Percentiles rank a stretch among this genome's conserved stretches.
phyloP scores from a whole-genome alignment of 768 basidiomycete species.

The Coprinellus aureogranulatus region DNA sequence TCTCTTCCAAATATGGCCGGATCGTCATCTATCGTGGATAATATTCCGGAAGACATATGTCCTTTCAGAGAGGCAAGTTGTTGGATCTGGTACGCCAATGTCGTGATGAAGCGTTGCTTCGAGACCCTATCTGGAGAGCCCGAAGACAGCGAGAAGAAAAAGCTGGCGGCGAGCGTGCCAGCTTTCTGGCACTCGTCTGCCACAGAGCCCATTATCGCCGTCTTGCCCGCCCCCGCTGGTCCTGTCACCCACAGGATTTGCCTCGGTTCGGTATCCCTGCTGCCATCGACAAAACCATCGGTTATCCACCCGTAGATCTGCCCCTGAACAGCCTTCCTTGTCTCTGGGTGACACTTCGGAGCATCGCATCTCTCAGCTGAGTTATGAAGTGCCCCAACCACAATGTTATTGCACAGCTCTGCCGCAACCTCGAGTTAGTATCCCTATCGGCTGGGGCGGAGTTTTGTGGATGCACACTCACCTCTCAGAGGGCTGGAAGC shows the following conservation, averaged over 20 bases:
- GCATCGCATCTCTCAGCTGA: too few relatives aligned
- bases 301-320: too few relatives aligned
- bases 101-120: slow-evolving; percentile 23
- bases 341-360: too few relatives aligned
- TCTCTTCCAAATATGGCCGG: slow-evolving; percentile 17
- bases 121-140: slow-evolving; percentile 15
- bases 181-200: slow-evolving; percentile 16
- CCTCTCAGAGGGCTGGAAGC: too few relatives aligned
- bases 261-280: too few relatives aligned
- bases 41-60: background rate
- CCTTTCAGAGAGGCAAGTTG: background rate
- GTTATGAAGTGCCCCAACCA: too few relatives aligned
- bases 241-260: slow-evolving; percentile 20
- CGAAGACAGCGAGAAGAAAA: slow-evolving; percentile 34
- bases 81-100: slow-evolving; percentile 28
- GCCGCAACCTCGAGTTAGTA: too few relatives aligned
- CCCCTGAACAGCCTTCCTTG: too few relatives aligned
- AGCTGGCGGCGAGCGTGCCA: slow-evolving; percentile 27
- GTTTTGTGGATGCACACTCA: too few relatives aligned
- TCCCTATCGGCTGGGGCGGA: too few relatives aligned
- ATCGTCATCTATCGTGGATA: slow-evolving; percentile 10
- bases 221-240: slow-evolving; percentile 27
- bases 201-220: slow-evolving; percentile 24
- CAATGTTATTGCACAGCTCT: too few relatives aligned
- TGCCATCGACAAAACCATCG: too few relatives aligned